Evolutionary conservation across 2,329 filamentous ascomycete species (phyloP), one percentile per base, ranked within the genome.

Genomic region (Colletotrichum sp.): DNA sequence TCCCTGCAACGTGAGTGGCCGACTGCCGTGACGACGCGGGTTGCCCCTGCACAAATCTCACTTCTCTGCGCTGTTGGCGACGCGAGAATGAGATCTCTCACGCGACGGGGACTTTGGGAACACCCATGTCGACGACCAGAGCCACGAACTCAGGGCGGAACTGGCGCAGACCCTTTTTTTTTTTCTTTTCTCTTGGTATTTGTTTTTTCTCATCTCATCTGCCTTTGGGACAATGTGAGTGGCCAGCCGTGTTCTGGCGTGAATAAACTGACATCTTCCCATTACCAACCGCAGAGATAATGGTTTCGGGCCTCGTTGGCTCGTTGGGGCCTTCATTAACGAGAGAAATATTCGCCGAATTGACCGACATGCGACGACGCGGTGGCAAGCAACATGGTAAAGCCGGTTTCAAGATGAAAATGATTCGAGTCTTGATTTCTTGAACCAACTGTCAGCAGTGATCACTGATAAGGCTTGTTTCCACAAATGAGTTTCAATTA

Each of bases 271-370:
- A 73, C 71, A 73, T 70, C 34, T 38, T 70, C 32, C 26, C 71
- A 73, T 73, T 43, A 73, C 66, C 38, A 64, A 70, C 66, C 26
- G 30, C 24, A 38, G 43, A 73, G 71, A 73, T 65, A 73, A 70
- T 34, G 32, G 43, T 56, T 56, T 62, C 55, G 56, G 21, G 13
- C 18, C 38, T 32, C 24, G 15, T 62, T 62, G 32, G 36, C 38
- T 30, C 24, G 15, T 62, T 62, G 32, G 36, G 28, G 56, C 28
- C 43, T 43, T 24, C 34, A 64, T 64, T 24, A 62, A 64, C 32
- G n/a, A 56, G 56, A 61, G 36, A 18, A 61, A 61, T 69, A 36
- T 60, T 60, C 55, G 62, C 70, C 70, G 70, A 73, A 55, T 21
- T 24, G 55, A 52, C 30, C 65, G 65, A 73, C 36, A 69, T 69